Evolutionary conservation across 306 rosid genomes (phyloP).

Genomic region (Canavalia gladiata): DNA sequence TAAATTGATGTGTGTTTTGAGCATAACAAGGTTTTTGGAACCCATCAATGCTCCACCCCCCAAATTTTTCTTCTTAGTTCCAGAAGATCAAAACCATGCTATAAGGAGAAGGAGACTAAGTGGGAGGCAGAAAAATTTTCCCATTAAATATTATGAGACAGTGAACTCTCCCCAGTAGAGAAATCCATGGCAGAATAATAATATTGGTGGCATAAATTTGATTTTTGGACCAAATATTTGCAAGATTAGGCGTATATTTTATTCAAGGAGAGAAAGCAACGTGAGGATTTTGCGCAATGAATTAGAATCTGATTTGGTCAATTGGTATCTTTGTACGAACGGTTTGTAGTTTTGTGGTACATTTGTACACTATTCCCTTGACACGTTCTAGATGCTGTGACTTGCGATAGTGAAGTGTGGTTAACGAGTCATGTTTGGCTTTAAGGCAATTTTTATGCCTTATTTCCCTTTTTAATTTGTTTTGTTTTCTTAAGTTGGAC

Average conservation of each 20-base stretch:
- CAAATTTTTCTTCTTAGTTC: not conserved
- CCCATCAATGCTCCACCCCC: slow-evolving; percentile 52
- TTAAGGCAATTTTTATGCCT: not conserved
- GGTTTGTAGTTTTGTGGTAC: not conserved
- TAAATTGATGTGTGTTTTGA: slow-evolving; percentile 48
- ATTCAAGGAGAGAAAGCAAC: slow-evolving; percentile 37
- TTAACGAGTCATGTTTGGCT: not conserved
- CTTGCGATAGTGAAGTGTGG: not conserved
- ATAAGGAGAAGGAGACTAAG: not conserved
- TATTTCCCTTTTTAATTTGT: not conserved
- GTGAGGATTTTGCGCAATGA: not conserved
- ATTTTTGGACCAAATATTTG: slow-evolving; percentile 7
- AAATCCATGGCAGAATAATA: slow-evolving; percentile 45
- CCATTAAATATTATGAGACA: slow-evolving; percentile 18
- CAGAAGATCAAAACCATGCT: slow-evolving; percentile 44
- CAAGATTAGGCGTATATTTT: slow-evolving; percentile 47
- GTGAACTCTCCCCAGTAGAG: slow-evolving; percentile 52
- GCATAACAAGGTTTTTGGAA: slow-evolving; percentile 50
- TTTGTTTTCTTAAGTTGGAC: slow-evolving; percentile 35
- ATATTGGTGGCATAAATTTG: not conserved
- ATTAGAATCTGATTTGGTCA: slow-evolving; percentile 20
- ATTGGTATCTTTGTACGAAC: slow-evolving; percentile 18
- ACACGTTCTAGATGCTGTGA: slow-evolving; percentile 36
- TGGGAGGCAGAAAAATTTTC: too few species aligned
- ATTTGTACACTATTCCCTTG: not conserved